These are phyloP conservation scores for Solanum infundibuliforme DNA, from an alignment of 257 asterid genomes.

Conservation along the genomic window DNA sequence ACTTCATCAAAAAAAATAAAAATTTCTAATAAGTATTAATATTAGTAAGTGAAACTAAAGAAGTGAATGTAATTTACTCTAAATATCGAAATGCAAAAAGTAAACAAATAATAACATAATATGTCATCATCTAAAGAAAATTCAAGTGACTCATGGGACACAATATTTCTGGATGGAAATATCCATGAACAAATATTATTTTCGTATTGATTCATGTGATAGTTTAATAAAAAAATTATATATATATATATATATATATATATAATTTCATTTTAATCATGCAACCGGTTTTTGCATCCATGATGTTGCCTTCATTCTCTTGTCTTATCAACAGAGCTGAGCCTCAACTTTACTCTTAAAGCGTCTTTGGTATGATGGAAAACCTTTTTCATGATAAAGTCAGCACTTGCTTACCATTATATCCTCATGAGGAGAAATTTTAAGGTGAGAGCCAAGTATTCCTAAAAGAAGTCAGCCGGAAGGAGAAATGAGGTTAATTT, in stretches of 20 bases:
- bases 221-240: too few relatives aligned
- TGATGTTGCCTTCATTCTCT: neutral
- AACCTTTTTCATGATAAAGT: too few relatives aligned
- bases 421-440: neutral
- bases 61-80: neutral
- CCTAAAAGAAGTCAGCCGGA: neutral
- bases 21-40: neutral
- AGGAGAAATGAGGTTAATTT: neutral
- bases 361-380: neutral
- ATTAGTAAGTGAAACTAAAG: neutral
- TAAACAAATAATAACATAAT: neutral
- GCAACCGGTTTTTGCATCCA: neutral
- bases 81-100: neutral
- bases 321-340: neutral
- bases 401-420: neutral
- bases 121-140: neutral
- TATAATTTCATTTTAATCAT: too few relatives aligned
- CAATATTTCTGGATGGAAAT: neutral
- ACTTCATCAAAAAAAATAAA: neutral
- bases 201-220: neutral
- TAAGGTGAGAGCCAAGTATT: neutral
- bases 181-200: neutral
- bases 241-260: too few relatives aligned
- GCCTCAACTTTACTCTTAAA: neutral
- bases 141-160: neutral